phyloP scores from a whole-genome alignment of 2,329 filamentous ascomycete species.

The Trichoderma gracile region DNA sequence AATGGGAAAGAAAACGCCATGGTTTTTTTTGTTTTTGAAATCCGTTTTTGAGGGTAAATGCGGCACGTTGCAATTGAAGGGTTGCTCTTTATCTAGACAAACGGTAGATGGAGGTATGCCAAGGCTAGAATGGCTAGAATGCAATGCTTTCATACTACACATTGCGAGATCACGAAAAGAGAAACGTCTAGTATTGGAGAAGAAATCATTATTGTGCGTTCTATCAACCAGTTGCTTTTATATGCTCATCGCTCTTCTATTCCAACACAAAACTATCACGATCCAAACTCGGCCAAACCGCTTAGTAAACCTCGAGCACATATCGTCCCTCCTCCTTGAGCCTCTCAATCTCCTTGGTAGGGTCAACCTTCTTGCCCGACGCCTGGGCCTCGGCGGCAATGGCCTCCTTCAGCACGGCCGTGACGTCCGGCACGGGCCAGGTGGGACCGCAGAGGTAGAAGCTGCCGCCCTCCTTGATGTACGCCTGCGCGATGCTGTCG shows the following conservation, averaged over 20 bases:
- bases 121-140: not conserved
- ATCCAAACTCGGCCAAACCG: not conserved
- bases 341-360: constrained; percentile 89
- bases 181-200: too few species aligned
- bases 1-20: constrained; percentile 18
- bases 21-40: constrained; percentile 7
- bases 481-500: constrained; percentile 78
- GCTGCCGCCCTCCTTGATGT: constrained; percentile 81
- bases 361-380: constrained; percentile 77
- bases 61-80: not conserved
- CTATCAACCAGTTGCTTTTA: constrained; percentile 11
- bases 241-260: constrained; percentile 11
- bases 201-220: too few species aligned
- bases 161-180: not conserved
- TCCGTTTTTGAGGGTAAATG: constrained; percentile 8
- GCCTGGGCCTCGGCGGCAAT: constrained; percentile 73
- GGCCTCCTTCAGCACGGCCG: constrained; percentile 88
- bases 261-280: not conserved
- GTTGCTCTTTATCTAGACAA: constrained; percentile 10
- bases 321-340: constrained; percentile 94
- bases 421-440: constrained; percentile 98
- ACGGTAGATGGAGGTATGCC: constrained; percentile 13
- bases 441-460: constrained; percentile 98
- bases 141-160: not conserved
- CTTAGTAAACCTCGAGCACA: constrained; percentile 93